Percentiles rank a stretch among this genome's conserved stretches.
Evolutionary conservation across 139 green algal genomes (phyloP).

Genomic region (Chlorella sp.): DNA sequence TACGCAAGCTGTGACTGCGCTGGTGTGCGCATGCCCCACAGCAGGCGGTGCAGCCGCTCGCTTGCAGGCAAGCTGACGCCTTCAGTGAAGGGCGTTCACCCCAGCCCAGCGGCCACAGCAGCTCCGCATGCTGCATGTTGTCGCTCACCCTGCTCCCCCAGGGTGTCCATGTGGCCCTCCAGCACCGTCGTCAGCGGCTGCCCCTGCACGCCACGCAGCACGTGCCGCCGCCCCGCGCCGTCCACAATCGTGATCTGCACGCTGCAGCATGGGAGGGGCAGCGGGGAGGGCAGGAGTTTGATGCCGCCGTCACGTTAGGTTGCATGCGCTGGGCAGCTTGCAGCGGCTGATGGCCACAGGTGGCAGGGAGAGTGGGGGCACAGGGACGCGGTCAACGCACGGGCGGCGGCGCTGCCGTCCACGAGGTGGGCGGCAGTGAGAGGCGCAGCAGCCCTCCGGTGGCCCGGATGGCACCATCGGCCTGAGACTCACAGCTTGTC

Average conservation of each 20-base stretch:
- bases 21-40: too few relatives aligned
- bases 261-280: constrained; percentile 18
- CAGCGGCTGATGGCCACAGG: too few relatives aligned
- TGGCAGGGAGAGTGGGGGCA: too few relatives aligned
- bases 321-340: too few relatives aligned
- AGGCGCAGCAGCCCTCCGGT: neutral
- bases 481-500: constrained; percentile 25
- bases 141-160: constrained; percentile 7
- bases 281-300: neutral
- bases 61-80: too few relatives aligned
- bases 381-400: neutral
- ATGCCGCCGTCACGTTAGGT: too few relatives aligned
- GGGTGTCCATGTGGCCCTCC: constrained; percentile 25
- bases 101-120: too few relatives aligned
- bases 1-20: too few relatives aligned
- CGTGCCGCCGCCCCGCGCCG: constrained; percentile 9
- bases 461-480: neutral
- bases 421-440: neutral
- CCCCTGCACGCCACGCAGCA: constrained; percentile 35
- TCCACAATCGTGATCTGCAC: constrained; percentile 45
- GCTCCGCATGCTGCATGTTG: too few relatives aligned
- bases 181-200: constrained; percentile 44
- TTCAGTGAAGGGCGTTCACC: too few relatives aligned
- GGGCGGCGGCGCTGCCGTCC: neutral
- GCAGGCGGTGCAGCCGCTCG: too few relatives aligned